Base-by-base conservation (phyloP, 345 rosid genomes). In the Aethionema arabicum region DNA sequence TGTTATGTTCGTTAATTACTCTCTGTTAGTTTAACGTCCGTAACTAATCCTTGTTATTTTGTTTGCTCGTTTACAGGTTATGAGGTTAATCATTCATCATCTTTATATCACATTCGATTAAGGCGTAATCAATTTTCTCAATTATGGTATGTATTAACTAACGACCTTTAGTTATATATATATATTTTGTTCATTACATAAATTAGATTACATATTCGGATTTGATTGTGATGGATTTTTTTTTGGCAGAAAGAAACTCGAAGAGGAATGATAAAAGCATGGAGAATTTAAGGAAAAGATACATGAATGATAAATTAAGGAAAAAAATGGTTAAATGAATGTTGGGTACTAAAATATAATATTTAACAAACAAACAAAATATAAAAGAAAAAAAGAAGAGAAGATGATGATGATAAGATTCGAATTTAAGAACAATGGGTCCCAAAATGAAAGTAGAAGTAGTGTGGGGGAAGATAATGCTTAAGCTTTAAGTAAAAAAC, bases 351-450 rank as follows among this genome's bases (percentile, higher is more conserved):
- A 21, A 21, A 21, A 21, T 21, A 21, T 21, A 21, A 21, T 21
- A 21, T 21, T 21, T 21, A 21, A 21, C 27, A 21, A 21, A 21
- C 1, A 21, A 21, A 21, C 27, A 21, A 21, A 21, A 21, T 21
- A 21, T 21, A 21, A 21, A 8, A 39, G 16, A 14, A 70, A 40
- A 69, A 7, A 59, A 8, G 44, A 47, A 32, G 33, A 16, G 7
- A 16, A 39, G 68, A 70, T 40, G 50, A 49, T 55, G 73, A 53
- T 44, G 73, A 61, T 69, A 69, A 61, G 73, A 69, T 69, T 69
- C 73, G 73, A 54, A 53, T 54, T 52, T 13, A 32, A 69, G 9
- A 10, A 35, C 32, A 47, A 38, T 12, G 68, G 73, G 73, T 2
- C 73, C 63, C 62, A 11, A 61, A 46, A 45, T 1, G 2, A 1